phyloP scores from a whole-genome alignment of 208 protist species.

The Tetramitus jugosus region DNA sequence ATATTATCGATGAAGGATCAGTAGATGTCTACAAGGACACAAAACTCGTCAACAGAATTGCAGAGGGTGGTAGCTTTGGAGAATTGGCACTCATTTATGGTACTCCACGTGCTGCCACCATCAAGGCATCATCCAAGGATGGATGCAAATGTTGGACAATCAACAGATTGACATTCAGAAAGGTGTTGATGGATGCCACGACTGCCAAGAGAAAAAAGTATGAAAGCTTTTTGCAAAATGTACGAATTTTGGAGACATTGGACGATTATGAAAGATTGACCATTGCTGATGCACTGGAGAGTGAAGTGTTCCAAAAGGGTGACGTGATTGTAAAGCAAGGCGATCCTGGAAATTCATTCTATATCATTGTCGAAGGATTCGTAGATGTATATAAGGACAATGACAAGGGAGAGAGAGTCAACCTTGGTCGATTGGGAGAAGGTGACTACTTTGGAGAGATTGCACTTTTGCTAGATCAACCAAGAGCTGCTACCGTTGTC shows the following conservation, averaged over 20 bases:
- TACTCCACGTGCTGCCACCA: constrained; percentile 52
- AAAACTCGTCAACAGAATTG: constrained; percentile 32
- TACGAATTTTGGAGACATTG: constrained; percentile 37
- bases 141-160: constrained; percentile 44
- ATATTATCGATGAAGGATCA: constrained; percentile 49
- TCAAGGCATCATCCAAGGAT: constrained; percentile 25
- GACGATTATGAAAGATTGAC: constrained; percentile 25
- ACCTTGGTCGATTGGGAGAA: constrained; percentile 25
- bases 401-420: constrained; percentile 12
- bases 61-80: constrained; percentile 46
- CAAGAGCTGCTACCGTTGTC: constrained; percentile 42
- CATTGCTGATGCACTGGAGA: constrained; percentile 20
- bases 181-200: constrained; percentile 42
- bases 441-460: constrained; percentile 54
- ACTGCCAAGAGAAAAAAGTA: constrained; percentile 46
- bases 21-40: constrained; percentile 30
- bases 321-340: constrained; percentile 41
- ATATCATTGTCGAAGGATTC: constrained; percentile 43
- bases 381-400: constrained; percentile 33
- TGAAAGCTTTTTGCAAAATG: constrained; percentile 42
- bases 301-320: neutral
- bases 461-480: constrained; percentile 41
- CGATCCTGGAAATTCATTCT: constrained; percentile 47
- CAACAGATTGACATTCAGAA: constrained; percentile 46
- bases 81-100: constrained; percentile 58